Percentiles rank a stretch among this genome's conserved stretches.
phyloP scores from a whole-genome alignment of 192 early-diverging fungal species.

The Phlyctochytrium planicorne region DNA sequence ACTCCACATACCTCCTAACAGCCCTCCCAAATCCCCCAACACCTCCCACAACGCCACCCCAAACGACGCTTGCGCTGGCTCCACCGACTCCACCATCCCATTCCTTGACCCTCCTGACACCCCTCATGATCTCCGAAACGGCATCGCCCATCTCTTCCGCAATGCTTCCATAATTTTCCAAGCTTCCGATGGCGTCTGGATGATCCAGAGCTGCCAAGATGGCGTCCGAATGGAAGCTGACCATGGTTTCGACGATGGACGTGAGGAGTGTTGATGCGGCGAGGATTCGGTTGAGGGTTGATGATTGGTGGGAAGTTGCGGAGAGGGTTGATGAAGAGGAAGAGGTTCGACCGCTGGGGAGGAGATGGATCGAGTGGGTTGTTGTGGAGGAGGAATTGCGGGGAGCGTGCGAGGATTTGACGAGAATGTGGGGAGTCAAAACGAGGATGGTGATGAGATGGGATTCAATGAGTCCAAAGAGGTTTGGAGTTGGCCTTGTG shows the following conservation, averaged over 20 bases:
- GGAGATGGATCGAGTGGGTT: slow-evolving; percentile 2
- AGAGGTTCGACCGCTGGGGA: slow-evolving; percentile 10
- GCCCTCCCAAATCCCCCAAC: slow-evolving; percentile 8
- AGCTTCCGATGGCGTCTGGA: not conserved
- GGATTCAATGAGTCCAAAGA: slow-evolving; percentile 21
- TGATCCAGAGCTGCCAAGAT: slow-evolving; percentile 9
- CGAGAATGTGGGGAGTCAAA: slow-evolving; percentile 19
- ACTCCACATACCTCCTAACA: slow-evolving; percentile 17
- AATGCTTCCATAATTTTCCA: slow-evolving; percentile 21
- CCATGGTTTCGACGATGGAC: slow-evolving; percentile 22
- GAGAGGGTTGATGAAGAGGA: slow-evolving; percentile 8
- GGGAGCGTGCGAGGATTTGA: slow-evolving; percentile 8
- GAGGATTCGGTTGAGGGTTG: slow-evolving; percentile 17
- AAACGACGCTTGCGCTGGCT: too few species aligned
- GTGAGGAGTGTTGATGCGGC: slow-evolving; percentile 22
- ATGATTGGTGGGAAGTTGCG: not conserved
- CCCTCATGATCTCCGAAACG: slow-evolving; percentile 18
- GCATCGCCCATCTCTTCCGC: slow-evolving; percentile 26
- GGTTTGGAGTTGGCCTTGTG: slow-evolving; percentile 7
- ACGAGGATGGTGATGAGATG: slow-evolving; percentile 25
- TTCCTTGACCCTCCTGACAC: slow-evolving; percentile 20
- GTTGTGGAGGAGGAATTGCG: slow-evolving; percentile 9
- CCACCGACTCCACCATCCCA: slow-evolving; percentile 19
- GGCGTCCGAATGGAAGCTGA: slow-evolving; percentile 19
- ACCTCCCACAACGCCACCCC: slow-evolving; percentile 2